Base-by-base conservation (phyloP, 1,284 basidiomycete genomes). In the Ceraceosorus guamensis region DNA sequence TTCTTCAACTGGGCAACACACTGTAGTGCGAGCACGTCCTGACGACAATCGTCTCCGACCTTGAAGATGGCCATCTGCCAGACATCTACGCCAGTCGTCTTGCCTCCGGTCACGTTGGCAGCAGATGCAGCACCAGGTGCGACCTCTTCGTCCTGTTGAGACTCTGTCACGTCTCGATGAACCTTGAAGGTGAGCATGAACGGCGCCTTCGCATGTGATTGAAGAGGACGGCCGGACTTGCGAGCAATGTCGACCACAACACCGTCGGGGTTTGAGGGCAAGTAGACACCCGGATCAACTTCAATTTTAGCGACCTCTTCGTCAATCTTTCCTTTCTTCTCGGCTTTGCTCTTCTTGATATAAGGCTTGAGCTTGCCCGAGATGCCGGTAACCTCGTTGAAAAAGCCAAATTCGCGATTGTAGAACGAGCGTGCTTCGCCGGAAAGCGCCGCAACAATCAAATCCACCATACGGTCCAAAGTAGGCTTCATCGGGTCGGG, bases 171-270 rank as follows among this genome's bases (percentile, higher is more conserved):
- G 45, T 66, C 50, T 31, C 69, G 60, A 46, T 67, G 65, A 52
- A 99, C 95, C 81, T 93, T 95, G 82, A 99, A 99, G 0, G 95
- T 97, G 0, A 95, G 95, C 95, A 99, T 98, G 80, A 98, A 99
- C 0, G 95, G 95, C 4, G 95, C 92, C 82, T 99, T 99, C 6
- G 95, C 95, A 70, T 98, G 95, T 74, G 87, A 91, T 78, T 99
- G 95, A 39, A 99, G 79, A 2, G 95, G 95, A 30, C 95, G 82
- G 1, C 95, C 95, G 10, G 91, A 95, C 73, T 89, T 90, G 73
- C 95, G 89, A 78, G 98, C 93, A 59, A 99, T 86, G 73, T 97
- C 95, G 30, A 98, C 84, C 6, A 99, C 91, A 37, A 87, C 83
- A 48, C 95, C 93, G 72, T 99, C 95, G 0, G 95, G 93, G 73